Evolutionary conservation across 2,329 filamentous ascomycete species (phyloP), one percentile per base, ranked within the genome.

Genomic region (Ophiosphaerella herpotricha): DNA sequence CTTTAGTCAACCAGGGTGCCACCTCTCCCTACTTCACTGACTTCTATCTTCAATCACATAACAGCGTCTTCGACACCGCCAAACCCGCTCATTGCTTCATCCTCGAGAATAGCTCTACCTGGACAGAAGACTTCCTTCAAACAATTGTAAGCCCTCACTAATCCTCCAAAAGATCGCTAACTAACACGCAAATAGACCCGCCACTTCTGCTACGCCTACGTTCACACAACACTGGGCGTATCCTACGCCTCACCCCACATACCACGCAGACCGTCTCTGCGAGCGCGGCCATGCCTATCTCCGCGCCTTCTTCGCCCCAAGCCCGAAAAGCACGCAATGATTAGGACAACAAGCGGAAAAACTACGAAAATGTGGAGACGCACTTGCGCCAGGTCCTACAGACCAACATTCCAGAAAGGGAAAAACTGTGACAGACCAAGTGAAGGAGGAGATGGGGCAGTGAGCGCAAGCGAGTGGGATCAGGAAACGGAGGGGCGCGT

Each of bases 261-360:
- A 76, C 64, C 72, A 71, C 46, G 73, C 74, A 7, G 72, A 76
- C 43, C 63, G 64, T 1, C 65, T 77, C 2, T 76, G 73, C 52
- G 74, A 75, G 13, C 67, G 73, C 2, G 74, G 60, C 0, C 53
- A 63, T 2, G 16, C 14, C n/a, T 74, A 71, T 45, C 48, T 73
- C 2, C 50, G 59, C 2, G 35, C 7, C 26, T 4, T 29, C 26
- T 11, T 11, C 26, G 18, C 18, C 18, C 18, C 18, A 21, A 21
- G 18, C 18, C 18, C 18, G 18, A 21, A 21, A 21, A 21, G 18
- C 4, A 21, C 18, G 18, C 18, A 21, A 21, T 21, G 18, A 21
- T 21, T 21, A 21, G 18, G 2, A 4, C 4, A 3, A 21, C 4
- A 21, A 21, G 4, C 18, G 18, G 18, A 21, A 21, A 21, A 21